Evolutionary conservation across 2,329 filamentous ascomycete genomes (phyloP), one percentile per base, ranked within the genome.

Genomic region (Aspergillus pseudoterreus): DNA sequence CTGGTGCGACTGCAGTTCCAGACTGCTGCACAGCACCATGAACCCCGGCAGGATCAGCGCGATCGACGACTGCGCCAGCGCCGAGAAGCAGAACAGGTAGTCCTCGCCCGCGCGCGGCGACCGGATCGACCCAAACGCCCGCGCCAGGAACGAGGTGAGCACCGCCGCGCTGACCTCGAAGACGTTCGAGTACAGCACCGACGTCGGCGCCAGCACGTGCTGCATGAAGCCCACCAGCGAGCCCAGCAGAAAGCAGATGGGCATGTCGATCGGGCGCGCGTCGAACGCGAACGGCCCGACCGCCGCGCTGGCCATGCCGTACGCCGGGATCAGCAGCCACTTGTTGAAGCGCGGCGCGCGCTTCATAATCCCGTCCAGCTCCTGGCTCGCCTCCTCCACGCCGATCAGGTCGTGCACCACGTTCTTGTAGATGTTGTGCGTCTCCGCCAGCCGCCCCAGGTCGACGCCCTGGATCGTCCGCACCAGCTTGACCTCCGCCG

Each of bases 261-360:
- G 88, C 54, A 94, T 74, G 66, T 95, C 90, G 62, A 92, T 86
- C 38, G 85, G 82, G 4, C 88, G 81, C 5, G 86, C 87, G 51
- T 83, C 76, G 62, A 92, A 94, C 4, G 86, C 87, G 61, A 92
- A 92, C 0, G 88, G 88, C 0, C 86, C 88, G 1, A 92, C 88
- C 2, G 78, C 81, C 0, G 83, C 85, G 12, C 87, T 89, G 2
- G 88, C 88, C 6, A 91, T 68, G 0, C 90, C 90, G 60, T 89
- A 92, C 33, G 90, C 71, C 0, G 83, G 69, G 1, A 94, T 82
- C 19, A 79, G 65, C 9, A 76, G 58, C 76, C 76, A 81, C 1
- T 69, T 66, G 46, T 70, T 68, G 58, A 77, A 85, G 60, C 83
- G 83, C 43, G 77, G 73, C 50, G 78, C 77, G 8, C 78, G 72